These are phyloP conservation scores for Penstemon barbatus DNA, from an alignment of 257 asterid genomes.

Conservation along the genomic window DNA sequence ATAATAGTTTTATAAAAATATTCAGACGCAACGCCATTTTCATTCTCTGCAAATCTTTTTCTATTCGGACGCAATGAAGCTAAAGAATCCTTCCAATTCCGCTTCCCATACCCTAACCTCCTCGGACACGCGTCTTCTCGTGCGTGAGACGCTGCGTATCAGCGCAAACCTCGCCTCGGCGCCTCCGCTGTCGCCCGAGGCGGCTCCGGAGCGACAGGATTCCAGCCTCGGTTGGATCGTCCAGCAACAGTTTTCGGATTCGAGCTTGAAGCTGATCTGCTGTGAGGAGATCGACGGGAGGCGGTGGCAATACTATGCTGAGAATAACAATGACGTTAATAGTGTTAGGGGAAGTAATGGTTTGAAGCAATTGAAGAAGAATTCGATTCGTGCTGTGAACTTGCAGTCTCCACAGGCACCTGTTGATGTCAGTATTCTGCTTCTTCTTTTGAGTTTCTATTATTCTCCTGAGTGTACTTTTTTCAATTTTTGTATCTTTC, in stretches of 20 bases:
- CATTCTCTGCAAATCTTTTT: conserved; percentile 23
- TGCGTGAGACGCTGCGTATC: conserved; percentile 91
- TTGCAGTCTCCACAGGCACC: conserved; percentile 80
- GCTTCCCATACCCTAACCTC: conserved; percentile 68
- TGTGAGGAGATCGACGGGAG: conserved; percentile 93
- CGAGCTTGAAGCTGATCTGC: conserved; percentile 80
- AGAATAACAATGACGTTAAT: conserved; percentile 24
- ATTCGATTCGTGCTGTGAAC: conserved; percentile 69
- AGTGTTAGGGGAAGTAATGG: conserved; percentile 22
- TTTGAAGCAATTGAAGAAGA: conserved; percentile 58
- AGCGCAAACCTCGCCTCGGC: conserved; percentile 97
- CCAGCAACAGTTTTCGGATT: conserved; percentile 61
- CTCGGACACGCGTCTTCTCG: conserved; percentile 70
- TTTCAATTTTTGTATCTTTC: background rate
- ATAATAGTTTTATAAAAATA: conserved; percentile 14
- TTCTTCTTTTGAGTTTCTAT: background rate
- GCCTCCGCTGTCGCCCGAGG: conserved; percentile 43
- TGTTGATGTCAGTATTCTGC: conserved; percentile 51
- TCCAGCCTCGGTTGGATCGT: conserved; percentile 60
- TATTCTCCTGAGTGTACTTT: background rate
- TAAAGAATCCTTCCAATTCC: conserved; percentile 60
- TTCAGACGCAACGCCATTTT: conserved; percentile 15
- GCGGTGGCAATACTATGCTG: conserved; percentile 82
- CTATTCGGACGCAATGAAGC: conserved; percentile 52
- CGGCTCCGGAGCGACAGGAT: conserved; percentile 37